Evolutionary conservation across 768 basidiomycete species (phyloP).

Genomic region (Tephrocybe sp.): DNA sequence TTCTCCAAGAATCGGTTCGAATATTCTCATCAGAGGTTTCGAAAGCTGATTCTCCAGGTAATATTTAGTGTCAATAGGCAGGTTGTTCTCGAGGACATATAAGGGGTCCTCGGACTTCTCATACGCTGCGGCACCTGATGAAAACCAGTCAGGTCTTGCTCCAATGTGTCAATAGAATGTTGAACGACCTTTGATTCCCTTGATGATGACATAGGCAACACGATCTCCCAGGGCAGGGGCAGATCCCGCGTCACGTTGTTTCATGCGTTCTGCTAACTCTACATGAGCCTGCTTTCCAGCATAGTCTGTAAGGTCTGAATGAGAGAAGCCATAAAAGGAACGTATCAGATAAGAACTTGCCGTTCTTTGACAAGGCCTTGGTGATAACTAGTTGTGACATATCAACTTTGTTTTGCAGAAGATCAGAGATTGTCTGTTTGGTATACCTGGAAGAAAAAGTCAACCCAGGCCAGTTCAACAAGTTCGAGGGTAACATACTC

Average conservation of each 20-base stretch:
- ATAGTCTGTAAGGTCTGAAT: slow-evolving; percentile 59
- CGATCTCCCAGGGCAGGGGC: slow-evolving; percentile 98
- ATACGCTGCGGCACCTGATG: slow-evolving; percentile 88
- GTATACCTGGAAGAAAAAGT: slow-evolving; percentile 61
- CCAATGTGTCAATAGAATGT: background rate
- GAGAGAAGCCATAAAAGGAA: background rate
- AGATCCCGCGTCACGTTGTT: slow-evolving; percentile 94
- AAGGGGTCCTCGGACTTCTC: slow-evolving; percentile 99
- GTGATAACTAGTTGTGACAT: slow-evolving; percentile 99
- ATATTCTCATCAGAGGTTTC: slow-evolving; percentile 95
- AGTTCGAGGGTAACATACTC: slow-evolving; percentile 48
- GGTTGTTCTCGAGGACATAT: slow-evolving; percentile 95
- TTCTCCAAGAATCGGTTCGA: slow-evolving; percentile 95
- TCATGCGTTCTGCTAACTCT: slow-evolving; percentile 95
- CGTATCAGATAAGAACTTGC: slow-evolving; percentile 36
- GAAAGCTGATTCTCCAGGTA: slow-evolving; percentile 98
- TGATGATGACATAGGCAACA: slow-evolving; percentile 98
- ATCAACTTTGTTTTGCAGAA: slow-evolving; percentile 95
- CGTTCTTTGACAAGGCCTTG: slow-evolving; percentile 89
- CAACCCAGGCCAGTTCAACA: background rate
- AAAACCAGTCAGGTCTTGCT: background rate
- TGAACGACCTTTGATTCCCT: slow-evolving; percentile 84
- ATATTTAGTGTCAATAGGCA: slow-evolving; percentile 97
- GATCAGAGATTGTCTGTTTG: slow-evolving; percentile 90
- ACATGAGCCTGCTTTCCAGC: slow-evolving; percentile 95